Percentiles rank a stretch among this genome's conserved stretches.
phyloP scores from a whole-genome alignment of 371 early-diverging fungal species.

The Encephalitozoon hellem region DNA sequence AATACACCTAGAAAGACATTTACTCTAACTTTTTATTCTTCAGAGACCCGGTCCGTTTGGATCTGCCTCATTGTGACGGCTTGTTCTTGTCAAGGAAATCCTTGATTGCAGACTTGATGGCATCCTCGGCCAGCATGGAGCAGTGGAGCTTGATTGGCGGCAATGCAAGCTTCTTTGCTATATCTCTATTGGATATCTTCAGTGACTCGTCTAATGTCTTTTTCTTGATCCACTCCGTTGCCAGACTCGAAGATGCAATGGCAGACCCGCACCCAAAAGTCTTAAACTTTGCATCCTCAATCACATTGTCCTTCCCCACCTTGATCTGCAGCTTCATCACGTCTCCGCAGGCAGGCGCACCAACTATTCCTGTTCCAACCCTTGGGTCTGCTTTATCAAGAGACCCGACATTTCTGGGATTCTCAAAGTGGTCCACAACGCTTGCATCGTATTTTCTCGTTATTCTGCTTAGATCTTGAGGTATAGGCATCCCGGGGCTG shows the following conservation, averaged over 20 bases:
- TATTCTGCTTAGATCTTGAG: constrained; percentile 28
- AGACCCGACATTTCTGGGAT: constrained; percentile 90
- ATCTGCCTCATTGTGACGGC: neutral
- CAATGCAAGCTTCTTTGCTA: constrained; percentile 82
- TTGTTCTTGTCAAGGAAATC: constrained; percentile 65
- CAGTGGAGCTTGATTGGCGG: constrained; percentile 97
- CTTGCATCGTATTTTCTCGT: constrained; percentile 57
- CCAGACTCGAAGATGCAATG: constrained; percentile 81
- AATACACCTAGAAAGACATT: neutral
- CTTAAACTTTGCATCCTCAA: constrained; percentile 90
- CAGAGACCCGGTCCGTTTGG: too few species aligned
- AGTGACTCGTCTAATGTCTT: constrained; percentile 76
- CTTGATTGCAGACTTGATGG: constrained; percentile 84
- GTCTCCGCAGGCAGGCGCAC: constrained; percentile 97
- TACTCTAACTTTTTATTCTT: neutral
- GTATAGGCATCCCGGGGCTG: constrained; percentile 8
- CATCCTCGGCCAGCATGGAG: constrained; percentile 95
- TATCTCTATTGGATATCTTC: constrained; percentile 83
- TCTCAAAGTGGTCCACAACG: constrained; percentile 82
- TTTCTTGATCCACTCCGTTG: constrained; percentile 84
- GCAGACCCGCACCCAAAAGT: constrained; percentile 98
- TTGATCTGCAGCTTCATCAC: constrained; percentile 95
- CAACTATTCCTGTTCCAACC: constrained; percentile 93
- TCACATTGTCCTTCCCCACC: constrained; percentile 75
- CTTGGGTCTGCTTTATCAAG: constrained; percentile 70